phyloP scores from a whole-genome alignment of 768 basidiomycete species.

The Phlebiopsis gigantea region DNA sequence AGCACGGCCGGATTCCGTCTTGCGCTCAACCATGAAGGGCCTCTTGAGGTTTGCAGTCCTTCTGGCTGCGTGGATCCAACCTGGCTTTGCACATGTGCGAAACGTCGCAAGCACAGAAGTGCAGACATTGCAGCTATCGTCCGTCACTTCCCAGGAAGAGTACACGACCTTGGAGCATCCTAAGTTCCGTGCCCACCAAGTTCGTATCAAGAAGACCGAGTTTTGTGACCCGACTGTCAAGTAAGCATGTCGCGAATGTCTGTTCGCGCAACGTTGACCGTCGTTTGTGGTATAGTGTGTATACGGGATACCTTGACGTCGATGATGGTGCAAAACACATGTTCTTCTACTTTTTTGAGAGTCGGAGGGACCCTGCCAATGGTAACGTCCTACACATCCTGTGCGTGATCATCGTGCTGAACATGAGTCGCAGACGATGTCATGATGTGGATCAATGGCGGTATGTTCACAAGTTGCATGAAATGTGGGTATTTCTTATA shows the following conservation, averaged over 20 bases:
- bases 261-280: background rate
- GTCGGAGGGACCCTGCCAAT: slow-evolving; percentile 36
- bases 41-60: background rate
- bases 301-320: slow-evolving; percentile 43
- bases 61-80: background rate
- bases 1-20: background rate
- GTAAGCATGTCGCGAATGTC: slow-evolving; percentile 23
- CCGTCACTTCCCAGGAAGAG: slow-evolving; percentile 16
- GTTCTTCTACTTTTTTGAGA: slow-evolving; percentile 62
- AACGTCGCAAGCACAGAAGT: background rate
- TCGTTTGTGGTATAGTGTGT: slow-evolving; percentile 23
- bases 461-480: slow-evolving; percentile 9
- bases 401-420: background rate
- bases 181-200: slow-evolving; percentile 44
- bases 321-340: slow-evolving; percentile 46
- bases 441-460: slow-evolving; percentile 71
- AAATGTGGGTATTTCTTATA: slow-evolving; percentile 16
- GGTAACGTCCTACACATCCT: slow-evolving; percentile 20
- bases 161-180: slow-evolving; percentile 32
- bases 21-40: background rate
- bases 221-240: slow-evolving; percentile 65
- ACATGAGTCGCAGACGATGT: slow-evolving; percentile 42
- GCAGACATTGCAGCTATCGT: background rate
- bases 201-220: slow-evolving; percentile 54
- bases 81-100: background rate